phyloP scores from a whole-genome alignment of 1,284 basidiomycete species.

The Leccinum insolens region DNA sequence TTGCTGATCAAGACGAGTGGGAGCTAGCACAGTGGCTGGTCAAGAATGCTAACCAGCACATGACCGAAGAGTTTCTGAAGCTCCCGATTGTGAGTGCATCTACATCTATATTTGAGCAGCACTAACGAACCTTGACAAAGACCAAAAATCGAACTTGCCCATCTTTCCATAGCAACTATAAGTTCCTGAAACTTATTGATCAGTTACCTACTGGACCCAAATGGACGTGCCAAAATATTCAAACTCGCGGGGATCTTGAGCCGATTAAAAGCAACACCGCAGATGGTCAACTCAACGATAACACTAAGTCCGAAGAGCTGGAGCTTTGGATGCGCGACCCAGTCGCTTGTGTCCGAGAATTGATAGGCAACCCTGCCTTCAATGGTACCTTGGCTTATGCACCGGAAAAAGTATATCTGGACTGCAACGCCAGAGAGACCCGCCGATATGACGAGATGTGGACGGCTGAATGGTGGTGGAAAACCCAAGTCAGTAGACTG shows the following conservation, averaged over 20 bases:
- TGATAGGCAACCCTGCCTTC: background rate
- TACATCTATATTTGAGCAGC: background rate
- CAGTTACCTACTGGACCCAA: background rate
- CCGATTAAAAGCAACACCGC: background rate
- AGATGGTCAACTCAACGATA: background rate
- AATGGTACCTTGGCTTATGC: background rate
- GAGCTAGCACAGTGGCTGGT: slow-evolving; percentile 9
- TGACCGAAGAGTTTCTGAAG: slow-evolving; percentile 7
- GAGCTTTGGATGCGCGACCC: background rate
- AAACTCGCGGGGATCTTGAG: background rate
- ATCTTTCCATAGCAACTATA: background rate
- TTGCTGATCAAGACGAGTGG: slow-evolving; percentile 5
- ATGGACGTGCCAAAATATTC: background rate
- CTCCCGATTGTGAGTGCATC: slow-evolving; percentile 3
- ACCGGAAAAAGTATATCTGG: background rate
- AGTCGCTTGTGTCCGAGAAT: background rate
- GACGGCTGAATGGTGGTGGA: slow-evolving; percentile 4
- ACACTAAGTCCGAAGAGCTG: background rate
- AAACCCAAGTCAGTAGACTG: background rate
- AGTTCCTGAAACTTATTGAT: background rate
- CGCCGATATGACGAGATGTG: background rate
- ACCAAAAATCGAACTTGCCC: background rate
- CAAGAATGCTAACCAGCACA: slow-evolving; percentile 3
- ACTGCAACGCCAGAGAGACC: background rate
- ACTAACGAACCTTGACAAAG: background rate